phyloP scores from a whole-genome alignment of 148 eudicot species.

The Tetragonia tetragonoides region DNA sequence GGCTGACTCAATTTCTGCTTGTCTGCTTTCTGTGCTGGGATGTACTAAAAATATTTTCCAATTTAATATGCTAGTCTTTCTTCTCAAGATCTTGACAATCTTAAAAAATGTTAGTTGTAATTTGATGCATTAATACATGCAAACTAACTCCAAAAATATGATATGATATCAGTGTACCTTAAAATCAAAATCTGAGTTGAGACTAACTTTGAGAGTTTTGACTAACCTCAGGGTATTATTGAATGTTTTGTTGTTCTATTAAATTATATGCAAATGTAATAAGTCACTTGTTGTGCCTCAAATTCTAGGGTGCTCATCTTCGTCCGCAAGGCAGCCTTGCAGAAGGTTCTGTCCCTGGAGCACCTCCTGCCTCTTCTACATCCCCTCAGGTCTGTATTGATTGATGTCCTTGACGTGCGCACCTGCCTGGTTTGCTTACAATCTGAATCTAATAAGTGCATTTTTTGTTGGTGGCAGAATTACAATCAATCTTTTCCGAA shows the following conservation, averaged over 20 bases:
- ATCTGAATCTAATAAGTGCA: background rate
- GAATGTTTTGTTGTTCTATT: background rate
- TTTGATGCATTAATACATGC: background rate
- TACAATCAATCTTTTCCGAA: constrained; percentile 44
- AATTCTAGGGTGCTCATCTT: constrained; percentile 45
- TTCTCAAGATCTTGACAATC: background rate
- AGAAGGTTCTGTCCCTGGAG: constrained; percentile 44
- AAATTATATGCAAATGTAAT: background rate
- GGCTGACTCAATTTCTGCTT: background rate
- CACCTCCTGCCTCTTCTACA: constrained; percentile 42
- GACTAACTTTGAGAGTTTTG: background rate
- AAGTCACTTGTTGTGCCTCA: constrained; percentile 11
- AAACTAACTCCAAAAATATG: background rate
- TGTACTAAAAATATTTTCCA: background rate
- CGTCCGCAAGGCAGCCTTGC: constrained; percentile 41
- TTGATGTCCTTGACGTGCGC: background rate
- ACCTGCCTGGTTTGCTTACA: background rate
- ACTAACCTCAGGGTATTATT: background rate
- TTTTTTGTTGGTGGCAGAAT: constrained; percentile 26
- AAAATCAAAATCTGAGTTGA: background rate
- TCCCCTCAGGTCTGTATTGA: constrained; percentile 41
- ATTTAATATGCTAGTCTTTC: background rate
- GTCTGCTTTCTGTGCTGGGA: background rate
- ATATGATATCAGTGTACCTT: background rate
- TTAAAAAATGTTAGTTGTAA: background rate